These are phyloP conservation scores for Coffea eugenioides DNA, from an alignment of 257 asterid genomes.

Conservation along the genomic window DNA sequence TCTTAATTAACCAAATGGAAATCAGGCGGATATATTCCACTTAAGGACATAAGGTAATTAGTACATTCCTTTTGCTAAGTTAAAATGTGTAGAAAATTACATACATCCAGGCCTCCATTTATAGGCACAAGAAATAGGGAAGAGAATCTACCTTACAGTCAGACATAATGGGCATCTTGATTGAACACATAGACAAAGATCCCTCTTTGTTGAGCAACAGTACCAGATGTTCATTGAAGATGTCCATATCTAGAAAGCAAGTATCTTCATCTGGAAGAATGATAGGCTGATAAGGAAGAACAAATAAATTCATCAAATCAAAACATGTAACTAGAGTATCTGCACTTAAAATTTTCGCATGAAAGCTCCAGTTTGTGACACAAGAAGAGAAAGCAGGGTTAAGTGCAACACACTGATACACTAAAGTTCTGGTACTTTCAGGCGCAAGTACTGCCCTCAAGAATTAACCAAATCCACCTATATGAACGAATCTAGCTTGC, in stretches of 20 bases:
- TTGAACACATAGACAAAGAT: constrained; percentile 66
- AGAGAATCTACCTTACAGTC: constrained; percentile 45
- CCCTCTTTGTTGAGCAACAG: constrained; percentile 73
- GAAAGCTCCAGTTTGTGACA: not conserved
- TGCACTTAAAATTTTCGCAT: not conserved
- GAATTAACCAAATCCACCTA: too few relatives aligned
- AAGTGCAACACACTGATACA: not conserved
- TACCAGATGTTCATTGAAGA: constrained; percentile 70
- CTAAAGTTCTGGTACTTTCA: not conserved
- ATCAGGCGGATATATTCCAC: not conserved
- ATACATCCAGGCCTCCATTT: not conserved
- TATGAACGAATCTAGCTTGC: too few relatives aligned
- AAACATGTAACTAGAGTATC: not conserved
- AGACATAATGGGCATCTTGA: constrained; percentile 45
- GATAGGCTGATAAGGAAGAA: constrained; percentile 40
- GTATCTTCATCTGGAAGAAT: constrained; percentile 57
- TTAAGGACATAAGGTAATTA: not conserved
- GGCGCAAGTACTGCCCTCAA: too few relatives aligned
- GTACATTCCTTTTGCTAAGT: not conserved
- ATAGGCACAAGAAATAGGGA: not conserved
- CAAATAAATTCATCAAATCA: not conserved
- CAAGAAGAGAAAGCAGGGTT: not conserved
- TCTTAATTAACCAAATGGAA: too few relatives aligned
- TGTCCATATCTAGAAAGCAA: constrained; percentile 83
- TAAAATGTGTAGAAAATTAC: not conserved